These are phyloP conservation scores for Apophysomyces elegans DNA, from an alignment of 371 early-diverging fungal species.

Conservation along the genomic window DNA sequence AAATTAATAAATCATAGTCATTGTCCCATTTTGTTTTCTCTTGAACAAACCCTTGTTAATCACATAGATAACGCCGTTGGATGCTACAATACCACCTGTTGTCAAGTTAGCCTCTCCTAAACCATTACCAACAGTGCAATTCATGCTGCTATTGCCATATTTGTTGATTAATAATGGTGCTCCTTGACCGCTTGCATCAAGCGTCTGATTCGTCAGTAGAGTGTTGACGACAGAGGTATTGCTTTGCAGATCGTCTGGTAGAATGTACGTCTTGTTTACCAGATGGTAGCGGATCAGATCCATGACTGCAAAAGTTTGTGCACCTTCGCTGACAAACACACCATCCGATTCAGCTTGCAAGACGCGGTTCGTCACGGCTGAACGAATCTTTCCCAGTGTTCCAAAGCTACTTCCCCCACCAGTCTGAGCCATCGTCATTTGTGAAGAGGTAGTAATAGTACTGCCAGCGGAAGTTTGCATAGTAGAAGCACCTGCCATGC, in stretches of 20 bases:
- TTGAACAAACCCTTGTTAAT: constrained; percentile 36
- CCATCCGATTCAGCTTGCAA: not conserved
- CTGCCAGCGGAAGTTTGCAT: not conserved
- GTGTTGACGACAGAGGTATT: constrained; percentile 25
- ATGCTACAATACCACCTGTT: constrained; percentile 32
- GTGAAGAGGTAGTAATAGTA: not conserved
- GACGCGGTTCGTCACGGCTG: not conserved
- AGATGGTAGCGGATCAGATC: constrained; percentile 43
- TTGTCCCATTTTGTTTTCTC: not conserved
- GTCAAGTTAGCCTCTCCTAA: constrained; percentile 25
- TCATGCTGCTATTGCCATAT: constrained; percentile 19
- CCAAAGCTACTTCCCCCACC: not conserved
- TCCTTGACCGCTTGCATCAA: constrained; percentile 25
- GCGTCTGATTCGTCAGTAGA: constrained; percentile 31
- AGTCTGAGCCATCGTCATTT: not conserved
- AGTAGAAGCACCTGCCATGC: not conserved
- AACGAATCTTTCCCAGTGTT: not conserved
- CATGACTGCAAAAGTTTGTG: not conserved
- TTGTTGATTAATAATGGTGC: constrained; percentile 33
- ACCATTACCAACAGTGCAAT: constrained; percentile 37
- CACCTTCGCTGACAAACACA: not conserved
- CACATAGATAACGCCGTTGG: constrained; percentile 46
- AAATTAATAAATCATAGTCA: not conserved
- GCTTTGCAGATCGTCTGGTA: constrained; percentile 20
- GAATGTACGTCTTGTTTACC: constrained; percentile 25